phyloP scores from a whole-genome alignment of 2,329 filamentous ascomycete species.

The Calonectria naviculata region DNA sequence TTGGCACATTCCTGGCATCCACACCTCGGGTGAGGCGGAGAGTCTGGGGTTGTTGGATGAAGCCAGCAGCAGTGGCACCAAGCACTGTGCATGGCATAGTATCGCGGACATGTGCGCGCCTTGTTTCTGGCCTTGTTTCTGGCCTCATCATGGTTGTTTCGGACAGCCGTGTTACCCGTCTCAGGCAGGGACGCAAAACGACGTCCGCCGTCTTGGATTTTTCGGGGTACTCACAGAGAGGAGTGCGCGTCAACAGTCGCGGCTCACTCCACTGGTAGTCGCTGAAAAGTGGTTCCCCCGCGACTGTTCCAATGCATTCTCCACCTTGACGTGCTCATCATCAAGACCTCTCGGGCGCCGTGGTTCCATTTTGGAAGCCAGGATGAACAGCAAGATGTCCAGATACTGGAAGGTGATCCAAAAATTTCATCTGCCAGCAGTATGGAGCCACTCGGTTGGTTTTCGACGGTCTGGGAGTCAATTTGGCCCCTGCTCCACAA shows the following conservation, averaged over 20 bases:
- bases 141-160: conserved; percentile 2
- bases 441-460: conserved; percentile 1
- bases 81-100: background rate
- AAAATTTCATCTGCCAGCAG: background rate
- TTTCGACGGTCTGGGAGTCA: background rate
- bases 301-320: background rate
- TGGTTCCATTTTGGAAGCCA: background rate
- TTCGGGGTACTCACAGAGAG: conserved; percentile 10
- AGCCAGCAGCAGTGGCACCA: conserved; percentile 8
- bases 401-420: background rate
- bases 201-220: background rate
- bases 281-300: conserved; percentile 12
- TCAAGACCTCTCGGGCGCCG: background rate
- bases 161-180: conserved; percentile 7
- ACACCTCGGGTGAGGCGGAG: conserved; percentile 24
- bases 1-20: conserved; percentile 15
- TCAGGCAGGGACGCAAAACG: background rate
- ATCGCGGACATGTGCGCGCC: background rate
- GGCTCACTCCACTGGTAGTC: conserved; percentile 21
- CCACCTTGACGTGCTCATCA: conserved; percentile 9
- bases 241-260: conserved; percentile 23
- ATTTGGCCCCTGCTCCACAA: conserved; percentile 10
- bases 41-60: conserved; percentile 12
- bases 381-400: background rate
- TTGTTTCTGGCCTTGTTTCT: background rate